Evolutionary conservation across 1,284 basidiomycete genomes (phyloP).

Genomic region (Anthracocystis panici-leucophaei): DNA sequence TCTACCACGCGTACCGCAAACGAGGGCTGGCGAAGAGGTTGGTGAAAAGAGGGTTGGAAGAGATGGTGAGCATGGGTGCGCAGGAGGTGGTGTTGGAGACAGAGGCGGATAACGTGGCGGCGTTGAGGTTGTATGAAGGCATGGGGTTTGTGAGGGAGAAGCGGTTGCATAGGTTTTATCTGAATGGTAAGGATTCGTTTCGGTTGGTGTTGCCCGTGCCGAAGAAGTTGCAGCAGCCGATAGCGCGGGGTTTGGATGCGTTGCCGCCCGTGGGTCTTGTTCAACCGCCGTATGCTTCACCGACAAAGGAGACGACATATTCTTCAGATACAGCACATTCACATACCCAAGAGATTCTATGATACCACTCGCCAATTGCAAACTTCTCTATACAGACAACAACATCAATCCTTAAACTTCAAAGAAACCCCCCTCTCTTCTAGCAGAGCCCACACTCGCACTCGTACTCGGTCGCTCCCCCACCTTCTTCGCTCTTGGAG

Average conservation of each 20-base stretch:
- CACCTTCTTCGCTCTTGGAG: not conserved
- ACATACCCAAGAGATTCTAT: conserved; percentile 9
- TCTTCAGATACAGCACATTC: not conserved
- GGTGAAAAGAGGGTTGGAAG: conserved; percentile 77
- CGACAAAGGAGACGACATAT: too few species aligned
- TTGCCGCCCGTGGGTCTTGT: conserved; percentile 28
- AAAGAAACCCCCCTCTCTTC: not conserved
- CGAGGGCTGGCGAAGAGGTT: conserved; percentile 73
- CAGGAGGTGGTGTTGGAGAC: conserved; percentile 96
- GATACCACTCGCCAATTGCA: not conserved
- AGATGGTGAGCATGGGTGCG: conserved; percentile 83
- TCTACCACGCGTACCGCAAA: conserved; percentile 48
- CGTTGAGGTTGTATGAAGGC: conserved; percentile 87
- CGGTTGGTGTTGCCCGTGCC: conserved; percentile 59
- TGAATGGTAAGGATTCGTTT: conserved; percentile 76
- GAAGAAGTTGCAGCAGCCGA: conserved; percentile 5
- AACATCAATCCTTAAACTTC: not conserved
- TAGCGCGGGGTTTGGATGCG: conserved; percentile 9
- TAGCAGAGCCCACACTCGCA: not conserved
- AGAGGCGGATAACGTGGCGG: conserved; percentile 90
- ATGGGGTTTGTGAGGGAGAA: conserved; percentile 97
- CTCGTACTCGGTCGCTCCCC: not conserved
- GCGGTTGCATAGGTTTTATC: conserved; percentile 91
- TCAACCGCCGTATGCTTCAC: conserved; percentile 26
- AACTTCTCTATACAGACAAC: not conserved